These are phyloP conservation scores for Phoenix roebelenii DNA, from an alignment of 176 grass and related monocot species.

Conservation along the genomic window DNA sequence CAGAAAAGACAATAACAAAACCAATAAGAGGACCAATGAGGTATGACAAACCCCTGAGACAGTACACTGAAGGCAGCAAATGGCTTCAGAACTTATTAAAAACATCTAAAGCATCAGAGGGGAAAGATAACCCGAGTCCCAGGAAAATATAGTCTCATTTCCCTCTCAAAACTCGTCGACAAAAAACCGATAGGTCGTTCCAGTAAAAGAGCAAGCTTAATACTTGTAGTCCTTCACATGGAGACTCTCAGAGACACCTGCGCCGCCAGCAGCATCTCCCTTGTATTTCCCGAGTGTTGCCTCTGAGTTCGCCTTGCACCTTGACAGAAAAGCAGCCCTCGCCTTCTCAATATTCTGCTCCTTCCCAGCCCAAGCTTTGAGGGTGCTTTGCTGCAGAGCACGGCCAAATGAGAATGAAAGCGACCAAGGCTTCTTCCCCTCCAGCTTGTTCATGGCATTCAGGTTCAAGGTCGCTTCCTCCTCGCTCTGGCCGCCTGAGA, in stretches of 20 bases:
- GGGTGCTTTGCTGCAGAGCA: slow-evolving; percentile 9
- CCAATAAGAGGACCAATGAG: too few relatives aligned
- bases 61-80: too few relatives aligned
- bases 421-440: slow-evolving; percentile 8
- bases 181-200: too few relatives aligned
- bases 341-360: slow-evolving; percentile 3
- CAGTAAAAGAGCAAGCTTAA: background rate
- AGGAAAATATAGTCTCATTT: too few relatives aligned
- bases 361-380: slow-evolving; percentile 2
- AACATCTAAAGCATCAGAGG: too few relatives aligned
- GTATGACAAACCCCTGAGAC: too few relatives aligned
- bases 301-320: slow-evolving; percentile 14
- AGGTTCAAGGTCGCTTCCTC: slow-evolving; percentile 8
- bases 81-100: too few relatives aligned
- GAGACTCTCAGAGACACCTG: slow-evolving; percentile 7
- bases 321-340: background rate
- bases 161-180: too few relatives aligned
- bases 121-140: too few relatives aligned
- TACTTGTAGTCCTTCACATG: slow-evolving; percentile 4
- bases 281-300: background rate
- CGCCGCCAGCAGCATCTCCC: slow-evolving; percentile 5
- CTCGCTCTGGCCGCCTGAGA: slow-evolving; percentile 2
- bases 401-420: background rate
- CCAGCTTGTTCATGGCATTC: slow-evolving; percentile 11
- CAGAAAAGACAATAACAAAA: too few relatives aligned